Evolutionary conservation across 1,284 basidiomycete species (phyloP), one percentile per base, ranked within the genome.

Genomic region (Rhodofomes roseus): DNA sequence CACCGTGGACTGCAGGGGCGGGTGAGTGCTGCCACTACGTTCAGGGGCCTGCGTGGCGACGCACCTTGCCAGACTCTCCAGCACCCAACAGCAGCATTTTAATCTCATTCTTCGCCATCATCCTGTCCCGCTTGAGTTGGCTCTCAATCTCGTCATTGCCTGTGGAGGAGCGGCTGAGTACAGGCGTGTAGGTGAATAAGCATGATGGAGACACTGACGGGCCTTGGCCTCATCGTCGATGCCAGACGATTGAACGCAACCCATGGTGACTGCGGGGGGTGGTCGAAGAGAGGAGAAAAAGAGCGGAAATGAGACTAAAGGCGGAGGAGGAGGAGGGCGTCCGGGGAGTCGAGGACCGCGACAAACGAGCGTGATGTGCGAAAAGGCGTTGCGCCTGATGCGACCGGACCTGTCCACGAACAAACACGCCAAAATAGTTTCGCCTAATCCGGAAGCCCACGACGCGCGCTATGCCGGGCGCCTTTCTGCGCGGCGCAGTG

Each of bases 91-190:
- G 73, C 67, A 94, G 71, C 91, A 94, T 93, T 80, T 96, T 96
- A 74, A 97, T 94, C 77, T 96, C 95, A 73, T 96, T 96, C 82
- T 93, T 91, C 58, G 95, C 89, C 80, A 92, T 89, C 76, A 93
- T 86, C 53, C 93, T 82, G 78, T 98, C 96, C 68, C 89, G 84
- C 81, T 94, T 96, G 68, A 98, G 85, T 78, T 98, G 96, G 74
- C 83, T 90, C 79, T 98, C 96, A 70, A 98, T 98, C 81, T 95
- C 94, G 70, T 95, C 93, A 74, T 96, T 97, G 73, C 90, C 90
- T 92, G 67, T 1, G 29, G 22, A 25, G 46, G 55, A n/a, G 43
- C 16, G 51, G 37, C 29, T 52, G 40, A 27, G 44, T 36, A 54
- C 51, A 58, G n/a, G 34, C 29, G 39, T 25, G 55, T 4, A 23